Evolutionary conservation across 306 rosid species (phyloP).

Genomic region (Ceratonia siliqua): DNA sequence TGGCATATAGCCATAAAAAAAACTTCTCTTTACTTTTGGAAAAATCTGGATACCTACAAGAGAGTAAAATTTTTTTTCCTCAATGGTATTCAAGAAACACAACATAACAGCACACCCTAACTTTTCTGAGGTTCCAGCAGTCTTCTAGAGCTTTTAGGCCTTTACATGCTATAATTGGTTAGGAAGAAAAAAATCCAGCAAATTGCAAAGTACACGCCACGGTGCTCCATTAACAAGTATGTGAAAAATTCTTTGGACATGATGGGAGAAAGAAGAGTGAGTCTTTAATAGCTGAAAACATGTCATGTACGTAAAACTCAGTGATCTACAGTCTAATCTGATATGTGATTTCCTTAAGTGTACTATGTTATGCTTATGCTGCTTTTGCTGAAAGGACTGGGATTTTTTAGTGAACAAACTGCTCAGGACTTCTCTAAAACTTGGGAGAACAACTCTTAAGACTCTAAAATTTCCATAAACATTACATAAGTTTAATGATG

Average conservation of each 20-base stretch:
- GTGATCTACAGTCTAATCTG: background rate
- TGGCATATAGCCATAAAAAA: too few relatives aligned
- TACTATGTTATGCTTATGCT: background rate
- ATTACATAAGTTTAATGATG: background rate
- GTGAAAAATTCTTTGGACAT: conserved; percentile 10
- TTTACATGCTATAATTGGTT: too few relatives aligned
- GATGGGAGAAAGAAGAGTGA: background rate
- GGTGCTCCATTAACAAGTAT: too few relatives aligned
- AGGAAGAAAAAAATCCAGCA: too few relatives aligned
- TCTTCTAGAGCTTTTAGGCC: too few relatives aligned
- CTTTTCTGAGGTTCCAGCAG: too few relatives aligned
- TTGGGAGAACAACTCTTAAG: background rate
- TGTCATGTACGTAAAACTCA: background rate
- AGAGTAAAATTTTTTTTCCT: too few relatives aligned
- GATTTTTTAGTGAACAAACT: background rate
- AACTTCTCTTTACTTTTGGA: too few relatives aligned
- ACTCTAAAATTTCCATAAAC: background rate
- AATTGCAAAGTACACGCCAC: too few relatives aligned
- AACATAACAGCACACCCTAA: too few relatives aligned
- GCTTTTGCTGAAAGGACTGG: background rate
- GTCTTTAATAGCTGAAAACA: background rate
- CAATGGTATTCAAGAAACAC: too few relatives aligned
- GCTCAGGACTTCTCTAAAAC: background rate
- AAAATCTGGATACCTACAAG: too few relatives aligned
- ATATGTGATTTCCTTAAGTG: background rate